Base-by-base conservation (phyloP, 352 stramenopile species). In the Peronospora destructor region DNA sequence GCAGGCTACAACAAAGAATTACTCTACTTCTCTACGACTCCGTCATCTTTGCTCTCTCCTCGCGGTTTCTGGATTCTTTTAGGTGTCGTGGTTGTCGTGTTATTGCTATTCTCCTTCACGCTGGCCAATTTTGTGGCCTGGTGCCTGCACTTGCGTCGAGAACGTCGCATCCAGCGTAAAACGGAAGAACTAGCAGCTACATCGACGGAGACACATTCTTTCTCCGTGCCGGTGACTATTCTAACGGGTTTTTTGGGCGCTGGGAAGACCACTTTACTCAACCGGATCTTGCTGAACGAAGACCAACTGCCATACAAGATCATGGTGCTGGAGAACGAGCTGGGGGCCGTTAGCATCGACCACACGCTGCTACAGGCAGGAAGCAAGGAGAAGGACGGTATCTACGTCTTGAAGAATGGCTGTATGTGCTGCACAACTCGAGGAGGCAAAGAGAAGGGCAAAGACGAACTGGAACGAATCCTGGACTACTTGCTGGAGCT, bases 391-490 rank as follows among this genome's bases (percentile, higher is more conserved):
- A 45, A 60, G 3, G 76, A 87, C 56, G 95, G 97, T 49, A 88
- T 99, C 40, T 95, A 98, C 48, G 95, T 95, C 28, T 95, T 99
- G 74, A 84, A 98, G 70, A 99, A 99, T 67, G 95, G 95, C 33
- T 99, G 96, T 62, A 96, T 98, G 57, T 98, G 96, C 76, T 98
- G 96, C 69, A 96, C 91, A 9, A 87, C 97, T 10, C 56, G 58
- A 34, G 71, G 89, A 9, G 87, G 87, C 23, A 95, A 97, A 32
- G 88, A 96, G 14, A 47, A 38, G 26, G 72, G 83, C 37, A 96
- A 89, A 37, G 65, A 66, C 45, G 76, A 87, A 21, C 68, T 99
- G 0, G 87, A 97, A 59, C 82, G 89, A 12, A 96, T 98, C 56
- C 61, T 98, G 1, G 76, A 95, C 57, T 89, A 93, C 29, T 66